phyloP scores from a whole-genome alignment of 106 monocot genomes.

The Dendrobium officinale region DNA sequence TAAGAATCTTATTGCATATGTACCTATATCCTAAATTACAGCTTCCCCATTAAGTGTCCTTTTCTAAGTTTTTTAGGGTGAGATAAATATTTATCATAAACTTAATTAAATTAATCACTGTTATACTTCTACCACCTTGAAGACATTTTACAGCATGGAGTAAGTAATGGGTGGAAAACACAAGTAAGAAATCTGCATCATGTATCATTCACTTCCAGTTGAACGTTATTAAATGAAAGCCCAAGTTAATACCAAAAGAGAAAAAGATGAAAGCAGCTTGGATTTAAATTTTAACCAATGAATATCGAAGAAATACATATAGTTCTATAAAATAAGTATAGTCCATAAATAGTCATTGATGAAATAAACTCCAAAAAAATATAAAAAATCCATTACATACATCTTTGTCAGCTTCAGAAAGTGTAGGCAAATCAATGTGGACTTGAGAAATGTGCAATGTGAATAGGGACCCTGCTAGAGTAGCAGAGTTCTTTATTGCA shows the following conservation, averaged over 20 bases:
- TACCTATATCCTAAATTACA: background rate
- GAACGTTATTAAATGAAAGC: background rate
- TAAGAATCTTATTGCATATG: background rate
- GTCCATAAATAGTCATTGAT: background rate
- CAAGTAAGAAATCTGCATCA: background rate
- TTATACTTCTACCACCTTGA: background rate
- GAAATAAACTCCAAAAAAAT: background rate
- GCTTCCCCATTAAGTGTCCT: background rate
- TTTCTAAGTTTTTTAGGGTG: background rate
- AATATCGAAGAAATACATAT: background rate
- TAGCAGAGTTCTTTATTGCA: slow-evolving; percentile 78
- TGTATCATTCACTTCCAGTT: background rate
- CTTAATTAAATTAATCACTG: background rate
- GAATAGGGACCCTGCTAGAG: slow-evolving; percentile 72
- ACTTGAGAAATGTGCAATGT: slow-evolving; percentile 78
- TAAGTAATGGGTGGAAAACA: background rate
- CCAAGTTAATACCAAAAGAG: background rate
- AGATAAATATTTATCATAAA: background rate
- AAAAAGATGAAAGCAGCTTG: background rate
- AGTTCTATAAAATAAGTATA: background rate
- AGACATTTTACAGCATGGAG: background rate
- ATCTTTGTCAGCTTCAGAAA: slow-evolving; percentile 81
- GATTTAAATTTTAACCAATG: background rate
- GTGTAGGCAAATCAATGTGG: slow-evolving; percentile 74
- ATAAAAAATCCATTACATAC: slow-evolving; percentile 21